Evolutionary conservation across 2,329 filamentous ascomycete genomes (phyloP).

Genomic region (Epichloe uncinata): DNA sequence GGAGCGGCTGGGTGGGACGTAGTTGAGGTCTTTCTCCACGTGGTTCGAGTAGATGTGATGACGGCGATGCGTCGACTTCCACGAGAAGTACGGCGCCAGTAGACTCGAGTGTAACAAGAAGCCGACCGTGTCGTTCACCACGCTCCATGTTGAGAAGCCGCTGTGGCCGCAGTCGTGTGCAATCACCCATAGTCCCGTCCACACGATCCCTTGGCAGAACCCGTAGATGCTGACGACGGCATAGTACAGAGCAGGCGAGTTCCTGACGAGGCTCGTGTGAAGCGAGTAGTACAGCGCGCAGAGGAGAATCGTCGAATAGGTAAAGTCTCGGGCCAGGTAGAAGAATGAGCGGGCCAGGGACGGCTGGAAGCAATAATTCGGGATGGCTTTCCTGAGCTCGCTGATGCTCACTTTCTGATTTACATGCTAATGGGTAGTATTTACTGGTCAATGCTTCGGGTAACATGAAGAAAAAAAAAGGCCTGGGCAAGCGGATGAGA

Average conservation of each 20-base stretch:
- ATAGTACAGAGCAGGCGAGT: neutral
- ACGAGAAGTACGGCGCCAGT: slow-evolving; percentile 58
- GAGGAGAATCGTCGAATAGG: slow-evolving; percentile 28
- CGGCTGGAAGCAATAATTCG: slow-evolving; percentile 45
- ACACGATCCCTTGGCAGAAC: slow-evolving; percentile 50
- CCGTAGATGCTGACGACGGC: slow-evolving; percentile 35
- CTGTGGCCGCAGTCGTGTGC: slow-evolving; percentile 61
- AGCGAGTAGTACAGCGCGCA: neutral
- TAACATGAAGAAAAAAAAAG: neutral
- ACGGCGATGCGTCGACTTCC: slow-evolving; percentile 56
- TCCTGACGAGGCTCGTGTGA: neutral
- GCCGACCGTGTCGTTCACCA: slow-evolving; percentile 47
- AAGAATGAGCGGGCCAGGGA: slow-evolving; percentile 3
- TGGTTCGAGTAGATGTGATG: slow-evolving; percentile 58
- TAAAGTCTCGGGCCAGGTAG: slow-evolving; percentile 43
- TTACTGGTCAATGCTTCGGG: neutral
- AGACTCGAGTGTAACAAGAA: slow-evolving; percentile 53
- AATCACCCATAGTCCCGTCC: slow-evolving; percentile 57
- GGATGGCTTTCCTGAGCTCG: slow-evolving; percentile 30
- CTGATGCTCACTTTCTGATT: neutral
- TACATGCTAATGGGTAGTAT: neutral
- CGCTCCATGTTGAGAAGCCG: slow-evolving; percentile 45
- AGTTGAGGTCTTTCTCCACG: slow-evolving; percentile 36
- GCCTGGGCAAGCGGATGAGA: neutral
- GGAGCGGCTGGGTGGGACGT: neutral